Percentiles rank a stretch among this genome's conserved stretches.
Conservation (phyloP, 805 yeast genomes). For the Wickerhamiella sergipiensis region DNA sequence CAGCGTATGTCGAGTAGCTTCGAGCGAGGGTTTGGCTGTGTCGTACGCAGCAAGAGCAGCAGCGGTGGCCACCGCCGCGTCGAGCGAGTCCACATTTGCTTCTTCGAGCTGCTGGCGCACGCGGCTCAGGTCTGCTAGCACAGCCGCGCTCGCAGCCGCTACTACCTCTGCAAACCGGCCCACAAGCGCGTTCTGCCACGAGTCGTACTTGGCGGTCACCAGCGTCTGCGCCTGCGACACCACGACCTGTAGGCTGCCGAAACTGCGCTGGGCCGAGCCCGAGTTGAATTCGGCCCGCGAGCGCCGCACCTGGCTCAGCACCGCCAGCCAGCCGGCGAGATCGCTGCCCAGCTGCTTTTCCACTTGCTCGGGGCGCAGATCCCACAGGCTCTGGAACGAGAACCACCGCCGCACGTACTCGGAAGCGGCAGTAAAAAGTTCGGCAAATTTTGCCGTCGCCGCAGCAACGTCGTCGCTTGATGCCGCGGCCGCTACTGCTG, state of each 20-base stretch:
- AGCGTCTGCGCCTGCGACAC: constrained; percentile 41
- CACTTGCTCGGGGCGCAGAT: constrained; percentile 33
- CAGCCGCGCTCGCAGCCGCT: constrained; percentile 19
- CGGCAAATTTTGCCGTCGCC: background rate
- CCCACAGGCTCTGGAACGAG: constrained; percentile 46
- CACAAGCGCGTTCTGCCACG: constrained; percentile 40
- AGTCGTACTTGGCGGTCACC: constrained; percentile 40
- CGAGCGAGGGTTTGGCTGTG: background rate
- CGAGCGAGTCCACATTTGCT: background rate
- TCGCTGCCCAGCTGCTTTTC: constrained; percentile 24
- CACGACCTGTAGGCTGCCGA: constrained; percentile 24
- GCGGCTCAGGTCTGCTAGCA: constrained; percentile 24
- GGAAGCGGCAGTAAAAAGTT: background rate
- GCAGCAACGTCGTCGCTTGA: background rate
- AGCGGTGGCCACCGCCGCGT: background rate
- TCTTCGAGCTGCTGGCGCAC: constrained; percentile 29
- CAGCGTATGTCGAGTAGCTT: constrained; percentile 5
- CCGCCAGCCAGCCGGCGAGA: constrained; percentile 35
- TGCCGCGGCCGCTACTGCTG: too few relatives aligned
- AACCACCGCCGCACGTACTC: constrained; percentile 39
- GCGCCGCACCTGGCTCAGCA: constrained; percentile 31
- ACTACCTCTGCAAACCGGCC: constrained; percentile 30
- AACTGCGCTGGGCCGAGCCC: constrained; percentile 26
- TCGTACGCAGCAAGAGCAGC: background rate
- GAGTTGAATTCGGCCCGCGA: constrained; percentile 39